phyloP scores from a whole-genome alignment of 106 monocot genomes.

The Platanthera guangdongensis region DNA sequence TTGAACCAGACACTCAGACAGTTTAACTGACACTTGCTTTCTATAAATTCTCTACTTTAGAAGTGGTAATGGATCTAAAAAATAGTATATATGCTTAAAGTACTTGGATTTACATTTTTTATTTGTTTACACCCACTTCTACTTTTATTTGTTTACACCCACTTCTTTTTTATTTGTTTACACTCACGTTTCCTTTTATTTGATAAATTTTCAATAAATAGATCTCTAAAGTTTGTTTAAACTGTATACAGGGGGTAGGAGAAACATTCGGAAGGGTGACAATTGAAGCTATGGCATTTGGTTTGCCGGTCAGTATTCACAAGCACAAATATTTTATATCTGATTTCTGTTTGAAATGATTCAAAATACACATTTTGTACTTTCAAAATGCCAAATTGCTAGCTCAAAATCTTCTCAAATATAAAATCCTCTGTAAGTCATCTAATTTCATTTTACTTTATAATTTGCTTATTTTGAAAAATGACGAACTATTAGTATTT shows the following conservation, averaged over 20 bases:
- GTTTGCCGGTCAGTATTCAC: slow-evolving; percentile 60
- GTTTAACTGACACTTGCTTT: no score
- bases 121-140: background rate
- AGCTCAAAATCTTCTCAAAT: background rate
- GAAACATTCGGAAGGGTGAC: slow-evolving; percentile 98
- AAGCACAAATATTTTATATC: background rate
- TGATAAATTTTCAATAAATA: background rate
- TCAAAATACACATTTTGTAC: background rate
- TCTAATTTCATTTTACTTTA: no score
- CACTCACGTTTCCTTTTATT: background rate
- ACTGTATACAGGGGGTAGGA: slow-evolving; percentile 58
- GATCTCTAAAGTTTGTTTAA: background rate
- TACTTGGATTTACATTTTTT: background rate
- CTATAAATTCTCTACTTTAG: background rate
- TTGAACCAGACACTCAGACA: no score
- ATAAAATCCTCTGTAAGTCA: no score
- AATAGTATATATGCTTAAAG: no score
- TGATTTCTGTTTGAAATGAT: background rate
- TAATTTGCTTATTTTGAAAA: background rate
- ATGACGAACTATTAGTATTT: background rate
- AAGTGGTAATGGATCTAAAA: background rate
- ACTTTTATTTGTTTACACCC: background rate
- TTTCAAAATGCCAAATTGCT: background rate
- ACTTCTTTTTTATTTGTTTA: background rate
- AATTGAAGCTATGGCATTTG: slow-evolving; percentile 97